These are phyloP conservation scores for Cordyceps javanica DNA, from an alignment of 2,329 filamentous ascomycete genomes.

Conservation along the genomic window DNA sequence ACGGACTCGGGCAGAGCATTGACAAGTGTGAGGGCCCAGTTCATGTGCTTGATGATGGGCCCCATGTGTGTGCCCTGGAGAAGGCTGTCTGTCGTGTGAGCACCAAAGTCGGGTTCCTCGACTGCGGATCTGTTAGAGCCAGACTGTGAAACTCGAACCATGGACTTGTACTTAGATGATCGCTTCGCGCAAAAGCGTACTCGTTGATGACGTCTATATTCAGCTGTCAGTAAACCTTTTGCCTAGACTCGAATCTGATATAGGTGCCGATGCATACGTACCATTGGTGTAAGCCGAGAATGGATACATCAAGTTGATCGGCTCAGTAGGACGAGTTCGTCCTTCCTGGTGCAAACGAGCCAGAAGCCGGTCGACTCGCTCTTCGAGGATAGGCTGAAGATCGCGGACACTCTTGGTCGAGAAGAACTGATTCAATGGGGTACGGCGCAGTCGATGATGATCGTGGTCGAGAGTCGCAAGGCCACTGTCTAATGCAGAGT, in stretches of 20 bases:
- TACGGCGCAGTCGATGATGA: slow-evolving; percentile 27
- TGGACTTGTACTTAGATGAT: slow-evolving; percentile 22
- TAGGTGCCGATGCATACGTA: slow-evolving; percentile 13
- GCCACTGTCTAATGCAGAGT: slow-evolving; percentile 23
- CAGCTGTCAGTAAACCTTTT: not conserved
- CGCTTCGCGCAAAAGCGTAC: slow-evolving; percentile 31
- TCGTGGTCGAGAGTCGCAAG: slow-evolving; percentile 31
- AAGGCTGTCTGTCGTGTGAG: slow-evolving; percentile 29
- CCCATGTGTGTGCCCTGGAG: slow-evolving; percentile 33
- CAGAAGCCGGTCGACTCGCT: slow-evolving; percentile 28
- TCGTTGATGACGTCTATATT: slow-evolving; percentile 33
- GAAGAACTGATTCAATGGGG: slow-evolving; percentile 31
- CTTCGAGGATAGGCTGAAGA: slow-evolving; percentile 32
- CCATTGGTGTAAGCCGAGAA: slow-evolving; percentile 34
- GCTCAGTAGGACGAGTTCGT: slow-evolving; percentile 19
- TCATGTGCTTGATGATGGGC: slow-evolving; percentile 30
- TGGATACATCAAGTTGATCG: slow-evolving; percentile 30
- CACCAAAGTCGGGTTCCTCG: slow-evolving; percentile 29
- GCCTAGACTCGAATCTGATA: not conserved
- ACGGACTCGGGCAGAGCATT: slow-evolving; percentile 30
- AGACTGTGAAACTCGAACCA: not conserved
- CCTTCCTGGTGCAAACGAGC: slow-evolving; percentile 25
- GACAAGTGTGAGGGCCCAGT: slow-evolving; percentile 29
- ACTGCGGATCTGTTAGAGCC: slow-evolving; percentile 19
- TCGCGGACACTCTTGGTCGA: slow-evolving; percentile 31